Evolutionary conservation across 179 eudicot genomes (phyloP), one percentile per base, ranked within the genome.

Genomic region (Vitellaria paradoxa): DNA sequence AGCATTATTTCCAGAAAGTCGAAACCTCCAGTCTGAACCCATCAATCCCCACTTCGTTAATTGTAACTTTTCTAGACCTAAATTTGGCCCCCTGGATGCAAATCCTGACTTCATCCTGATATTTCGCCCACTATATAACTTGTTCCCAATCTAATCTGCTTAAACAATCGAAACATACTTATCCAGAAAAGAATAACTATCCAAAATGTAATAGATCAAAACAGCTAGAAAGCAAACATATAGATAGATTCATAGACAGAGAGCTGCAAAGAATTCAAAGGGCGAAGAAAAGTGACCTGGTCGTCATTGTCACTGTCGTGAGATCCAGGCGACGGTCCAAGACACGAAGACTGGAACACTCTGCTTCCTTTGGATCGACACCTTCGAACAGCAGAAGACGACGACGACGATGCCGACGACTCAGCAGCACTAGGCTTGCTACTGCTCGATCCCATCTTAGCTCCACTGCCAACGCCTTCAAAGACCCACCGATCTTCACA

Each of bases 401-500:
- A 81, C 53, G 94, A 12, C 11, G 55, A 50, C 9, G 55, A 68
- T 40, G 85, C 49, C 9, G 85, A 68, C 40, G 85, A 76, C 65
- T 77, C 77, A 1, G 86, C 77, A 0, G 82, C 87, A 75, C 73
- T 81, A 77, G 85, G 73, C 83, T 92, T 93, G 75, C 98, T 93
- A 57, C 84, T 86, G 50, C 85, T 72, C 77, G 92, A 87, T 70
- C 98, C 98, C 98, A 93, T 93, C 65, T 61, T 46, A 64, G 46
- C 68, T 45, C 18, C 45, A 0, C 24, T 37, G 1, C 56, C 5
- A 12, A 47, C 0, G 45, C 21, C 61, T 52, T 15, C 21, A 26
- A 49, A 50, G n/a, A 70, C 10, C 66, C 37, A 24, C 23, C 11
- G 12, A 50, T 70, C 37, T 23, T 69, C 74, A 15, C 68, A 24